Evolutionary conservation across 441 rosid genomes (phyloP), one percentile per base, ranked within the genome.

Genomic region (Gossypium trilobum): DNA sequence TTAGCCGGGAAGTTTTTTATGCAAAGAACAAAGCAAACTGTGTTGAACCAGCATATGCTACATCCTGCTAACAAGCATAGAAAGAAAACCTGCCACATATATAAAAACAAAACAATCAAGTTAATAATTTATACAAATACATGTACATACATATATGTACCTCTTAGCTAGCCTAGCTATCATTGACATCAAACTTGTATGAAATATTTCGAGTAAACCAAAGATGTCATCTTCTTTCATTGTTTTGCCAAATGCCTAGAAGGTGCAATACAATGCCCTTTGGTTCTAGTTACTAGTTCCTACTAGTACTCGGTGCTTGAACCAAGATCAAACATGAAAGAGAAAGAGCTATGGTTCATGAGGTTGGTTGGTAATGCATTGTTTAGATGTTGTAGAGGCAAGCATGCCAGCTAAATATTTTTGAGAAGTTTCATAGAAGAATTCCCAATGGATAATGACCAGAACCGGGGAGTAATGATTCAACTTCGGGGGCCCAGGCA

Each of bases 21-120:
- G 89, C 97, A 94, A 17, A 91, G 93, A 27, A 91, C 93, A 76
- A 89, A 91, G 65, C 98, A 94, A 5, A 94, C 95, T 16, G 98
- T 94, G 87, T 94, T 94, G 90, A 94, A 94, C 98, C 97, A 94
- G 61, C 97, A 91, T 46, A 94, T 94, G 80, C 97, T 94, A 72
- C 89, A 81, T 75, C 98, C 98, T 65, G 96, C 89, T 62, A 90
- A 67, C 80, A 94, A 80, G 78, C 98, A 93, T 10, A 91, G 87
- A n/a, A 87, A 82, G 74, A 89, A 90, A 65, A 90, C 89, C 97
- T 93, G 90, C 85, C 72, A 71, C 61, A 57, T 17, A 14, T 2
- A 19, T 55, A 55, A 19, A 55, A 55, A 55, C 59, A 20, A 54
- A 52, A 58, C 16, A 44, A 57, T 46, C 29, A 66, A 23, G 17